Conservation (phyloP, 2,329 filamentous ascomycete genomes). For the Alternaria sp. region DNA sequence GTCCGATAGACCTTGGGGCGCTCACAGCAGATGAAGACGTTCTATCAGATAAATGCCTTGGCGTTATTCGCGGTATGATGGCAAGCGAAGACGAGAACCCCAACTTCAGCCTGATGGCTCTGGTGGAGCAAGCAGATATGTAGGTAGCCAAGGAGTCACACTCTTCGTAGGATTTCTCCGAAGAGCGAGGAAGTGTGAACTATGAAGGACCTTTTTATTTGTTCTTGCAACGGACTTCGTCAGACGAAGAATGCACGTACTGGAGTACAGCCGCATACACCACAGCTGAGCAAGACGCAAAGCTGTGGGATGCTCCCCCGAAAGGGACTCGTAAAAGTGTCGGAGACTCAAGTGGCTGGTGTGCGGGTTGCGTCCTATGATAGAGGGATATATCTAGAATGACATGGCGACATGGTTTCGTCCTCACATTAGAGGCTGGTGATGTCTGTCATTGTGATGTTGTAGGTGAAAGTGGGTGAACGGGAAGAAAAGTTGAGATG, state of each 20-base stretch:
- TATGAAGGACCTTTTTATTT: slow-evolving; percentile 60
- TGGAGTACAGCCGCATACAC: slow-evolving; percentile 52
- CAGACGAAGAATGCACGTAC: slow-evolving; percentile 42
- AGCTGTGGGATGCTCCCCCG: slow-evolving; percentile 51
- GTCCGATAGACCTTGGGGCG: slow-evolving; percentile 38
- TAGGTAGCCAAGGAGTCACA: slow-evolving; percentile 62
- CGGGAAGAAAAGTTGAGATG: slow-evolving; percentile 21
- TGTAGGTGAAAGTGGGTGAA: slow-evolving; percentile 3
- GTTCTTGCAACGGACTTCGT: slow-evolving; percentile 52
- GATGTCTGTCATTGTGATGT: slow-evolving; percentile 5
- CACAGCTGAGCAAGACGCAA: slow-evolving; percentile 56
- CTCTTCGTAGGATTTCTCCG: slow-evolving; percentile 52
- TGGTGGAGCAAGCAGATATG: slow-evolving; percentile 39
- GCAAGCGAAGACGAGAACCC: slow-evolving; percentile 21
- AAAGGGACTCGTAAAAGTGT: slow-evolving; percentile 54
- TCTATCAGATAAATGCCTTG: slow-evolving; percentile 26
- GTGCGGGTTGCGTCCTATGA: slow-evolving; percentile 39
- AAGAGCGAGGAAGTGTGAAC: slow-evolving; percentile 60
- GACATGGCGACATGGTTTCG: background rate
- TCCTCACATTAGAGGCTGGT: slow-evolving; percentile 2
- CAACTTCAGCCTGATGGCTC: slow-evolving; percentile 42
- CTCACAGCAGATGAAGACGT: slow-evolving; percentile 29
- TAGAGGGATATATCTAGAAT: background rate
- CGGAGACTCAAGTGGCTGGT: slow-evolving; percentile 56
- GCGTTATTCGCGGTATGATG: slow-evolving; percentile 31